Evolutionary conservation across 2,329 filamentous ascomycete genomes (phyloP).

Genomic region (Xylaria sp.): DNA sequence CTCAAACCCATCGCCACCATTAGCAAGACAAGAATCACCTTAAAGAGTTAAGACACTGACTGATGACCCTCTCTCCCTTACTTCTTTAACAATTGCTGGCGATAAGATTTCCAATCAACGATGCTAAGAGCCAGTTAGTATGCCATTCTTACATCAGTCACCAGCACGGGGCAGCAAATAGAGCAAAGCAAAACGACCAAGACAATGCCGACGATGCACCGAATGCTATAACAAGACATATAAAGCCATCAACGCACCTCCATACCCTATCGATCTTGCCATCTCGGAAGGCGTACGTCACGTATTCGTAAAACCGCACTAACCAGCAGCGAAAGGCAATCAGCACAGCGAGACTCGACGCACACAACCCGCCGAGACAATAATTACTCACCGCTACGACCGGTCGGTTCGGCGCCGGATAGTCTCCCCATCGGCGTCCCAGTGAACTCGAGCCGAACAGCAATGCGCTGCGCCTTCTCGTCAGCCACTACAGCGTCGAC

Average conservation of each 20-base stretch:
- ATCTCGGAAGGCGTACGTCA: slow-evolving; percentile 50
- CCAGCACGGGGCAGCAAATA: not conserved
- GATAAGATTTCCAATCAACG: slow-evolving; percentile 27
- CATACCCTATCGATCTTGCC: slow-evolving; percentile 51
- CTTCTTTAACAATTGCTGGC: slow-evolving; percentile 11
- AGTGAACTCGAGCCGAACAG: slow-evolving; percentile 48
- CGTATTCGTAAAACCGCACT: slow-evolving; percentile 51
- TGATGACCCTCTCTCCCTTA: not conserved
- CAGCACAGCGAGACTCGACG: slow-evolving; percentile 1
- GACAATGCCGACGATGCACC: not conserved
- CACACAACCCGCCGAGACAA: not conserved
- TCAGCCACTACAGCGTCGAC: slow-evolving; percentile 49
- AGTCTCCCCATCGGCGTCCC: slow-evolving; percentile 48
- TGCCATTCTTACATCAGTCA: not conserved
- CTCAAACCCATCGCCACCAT: not conserved
- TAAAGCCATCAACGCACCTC: slow-evolving; percentile 37
- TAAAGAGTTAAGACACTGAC: not conserved
- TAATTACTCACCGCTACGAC: slow-evolving; percentile 34
- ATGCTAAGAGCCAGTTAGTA: slow-evolving; percentile 25
- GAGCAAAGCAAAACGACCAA: not conserved
- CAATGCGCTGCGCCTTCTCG: slow-evolving; percentile 48
- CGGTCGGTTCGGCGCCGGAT: slow-evolving; percentile 47
- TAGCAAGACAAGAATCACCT: not conserved
- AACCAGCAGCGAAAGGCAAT: not conserved
- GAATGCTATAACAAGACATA: not conserved